Base-by-base conservation (phyloP, 192 early-diverging fungal species). In the Ambispora gerdemannii region DNA sequence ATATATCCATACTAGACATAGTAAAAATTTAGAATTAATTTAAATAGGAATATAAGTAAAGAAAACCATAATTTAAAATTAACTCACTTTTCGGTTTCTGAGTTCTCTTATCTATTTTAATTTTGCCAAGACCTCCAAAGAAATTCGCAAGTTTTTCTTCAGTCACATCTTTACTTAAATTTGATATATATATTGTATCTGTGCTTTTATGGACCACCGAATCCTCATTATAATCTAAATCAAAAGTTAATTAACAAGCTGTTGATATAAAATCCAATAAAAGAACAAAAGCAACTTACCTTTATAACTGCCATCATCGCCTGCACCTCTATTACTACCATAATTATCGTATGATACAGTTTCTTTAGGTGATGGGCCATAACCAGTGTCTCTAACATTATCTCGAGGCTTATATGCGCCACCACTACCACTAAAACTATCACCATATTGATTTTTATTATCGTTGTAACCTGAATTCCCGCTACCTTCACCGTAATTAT, bases 131-230 rank as follows among this genome's bases (percentile, higher is more conserved):
- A 17, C 82, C 79, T 24, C 87, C 86, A 75, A 92, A 92, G 53
- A 75, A 78, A 11, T 86, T 77, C 20, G 78, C 82, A 10, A 92
- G 74, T 33, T 82, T 82, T 19, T 82, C 77, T 71, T 89, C 90
- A 3, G 89, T 86, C 52, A 84, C 80, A 36, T 80, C 77, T 35
- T 82, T 72, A 30, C 84, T 83, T 27, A 92, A 76, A 32, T 83
- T 83, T 28, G 81, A 85, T 62, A 92, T 86, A 70, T 91, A 92
- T 34, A 92, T 76, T 3, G 90, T 92, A 64, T 92, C 90, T 11
- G 73, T 67, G 72, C 77, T 82, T 66, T 76, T 80, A 49, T 80
- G 78, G 11, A 80, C 56, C 10, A 68, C 63, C n/a, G 75, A 67
- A 11, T 75, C 78, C 33, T 77, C 78, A 15, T 53, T 55, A 8